phyloP scores from a whole-genome alignment of 2,329 filamentous ascomycete genomes.

The Diaporthe vexans region DNA sequence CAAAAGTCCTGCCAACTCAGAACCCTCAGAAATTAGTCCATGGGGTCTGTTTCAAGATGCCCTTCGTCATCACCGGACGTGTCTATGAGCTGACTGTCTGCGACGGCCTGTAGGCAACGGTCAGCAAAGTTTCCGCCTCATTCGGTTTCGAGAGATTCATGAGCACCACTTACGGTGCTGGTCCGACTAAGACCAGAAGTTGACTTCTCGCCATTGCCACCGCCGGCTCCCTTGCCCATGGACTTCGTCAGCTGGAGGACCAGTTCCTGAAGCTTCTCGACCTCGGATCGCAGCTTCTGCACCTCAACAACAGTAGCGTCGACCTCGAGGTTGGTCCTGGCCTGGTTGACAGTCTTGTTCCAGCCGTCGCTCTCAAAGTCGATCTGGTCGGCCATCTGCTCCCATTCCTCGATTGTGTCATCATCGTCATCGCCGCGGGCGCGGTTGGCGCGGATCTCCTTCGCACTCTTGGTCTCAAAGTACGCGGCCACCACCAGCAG shows the following conservation, averaged over 20 bases:
- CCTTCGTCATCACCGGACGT: not conserved
- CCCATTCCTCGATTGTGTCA: slow-evolving; percentile 92
- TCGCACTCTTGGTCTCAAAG: slow-evolving; percentile 76
- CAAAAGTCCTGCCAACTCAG: no score
- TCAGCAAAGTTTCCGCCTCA: not conserved
- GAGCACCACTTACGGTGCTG: slow-evolving; percentile 38
- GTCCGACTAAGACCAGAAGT: slow-evolving; percentile 34
- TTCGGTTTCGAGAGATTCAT: not conserved
- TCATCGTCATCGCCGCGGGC: slow-evolving; percentile 89
- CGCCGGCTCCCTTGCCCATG: slow-evolving; percentile 37
- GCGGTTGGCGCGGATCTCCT: slow-evolving; percentile 79
- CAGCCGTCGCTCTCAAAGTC: slow-evolving; percentile 90
- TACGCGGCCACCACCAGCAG: slow-evolving; percentile 83
- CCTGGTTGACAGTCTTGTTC: slow-evolving; percentile 82
- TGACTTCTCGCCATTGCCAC: slow-evolving; percentile 34
- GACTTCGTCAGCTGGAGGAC: slow-evolving; percentile 51
- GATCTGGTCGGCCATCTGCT: slow-evolving; percentile 79
- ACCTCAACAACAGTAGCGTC: slow-evolving; percentile 83
- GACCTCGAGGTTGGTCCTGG: slow-evolving; percentile 84
- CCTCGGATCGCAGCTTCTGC: slow-evolving; percentile 68
- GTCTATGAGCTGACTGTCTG: slow-evolving; percentile 23
- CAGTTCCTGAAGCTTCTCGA: slow-evolving; percentile 68
- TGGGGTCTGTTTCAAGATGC: slow-evolving; percentile 14
- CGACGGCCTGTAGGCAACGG: not conserved
- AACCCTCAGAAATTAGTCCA: not conserved